These are phyloP conservation scores for Spergularia bocconei DNA, from an alignment of 148 eudicot genomes.

Conservation along the genomic window DNA sequence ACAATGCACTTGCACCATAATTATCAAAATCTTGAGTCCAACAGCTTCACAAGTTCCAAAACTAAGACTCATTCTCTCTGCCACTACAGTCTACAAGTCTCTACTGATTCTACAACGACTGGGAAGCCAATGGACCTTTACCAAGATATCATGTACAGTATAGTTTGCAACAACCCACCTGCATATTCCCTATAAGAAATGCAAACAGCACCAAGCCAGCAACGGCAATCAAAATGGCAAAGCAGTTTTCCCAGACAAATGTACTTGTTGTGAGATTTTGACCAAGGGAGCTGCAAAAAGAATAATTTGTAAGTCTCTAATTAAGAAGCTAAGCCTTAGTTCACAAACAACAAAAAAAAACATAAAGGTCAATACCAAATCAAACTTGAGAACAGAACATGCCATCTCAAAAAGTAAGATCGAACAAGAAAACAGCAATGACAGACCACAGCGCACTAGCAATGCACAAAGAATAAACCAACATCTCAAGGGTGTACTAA, in stretches of 20 bases:
- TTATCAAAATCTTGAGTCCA: no score
- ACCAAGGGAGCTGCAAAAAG: slow-evolving; percentile 71
- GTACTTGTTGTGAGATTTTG: slow-evolving; percentile 85
- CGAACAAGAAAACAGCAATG: neutral
- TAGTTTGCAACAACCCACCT: slow-evolving; percentile 43
- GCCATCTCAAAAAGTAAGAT: neutral
- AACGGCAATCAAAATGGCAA: slow-evolving; percentile 77
- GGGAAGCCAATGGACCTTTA: neutral
- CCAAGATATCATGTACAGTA: neutral
- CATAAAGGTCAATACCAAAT: no score
- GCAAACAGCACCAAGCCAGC: slow-evolving; percentile 85
- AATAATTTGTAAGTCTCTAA: neutral
- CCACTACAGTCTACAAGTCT: no score
- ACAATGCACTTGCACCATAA: no score
- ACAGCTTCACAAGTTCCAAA: no score
- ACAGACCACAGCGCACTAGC: neutral
- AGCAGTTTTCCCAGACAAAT: slow-evolving; percentile 70
- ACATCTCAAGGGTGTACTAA: neutral
- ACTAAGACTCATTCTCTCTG: no score
- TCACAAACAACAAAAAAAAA: neutral
- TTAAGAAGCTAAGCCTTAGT: slow-evolving; percentile 1
- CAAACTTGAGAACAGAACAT: no score
- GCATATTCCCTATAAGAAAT: slow-evolving; percentile 95
- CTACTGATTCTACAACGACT: no score
- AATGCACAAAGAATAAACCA: neutral